Evolutionary conservation across 2,329 filamentous ascomycete genomes (phyloP).

Genomic region (Didymella glomerata): DNA sequence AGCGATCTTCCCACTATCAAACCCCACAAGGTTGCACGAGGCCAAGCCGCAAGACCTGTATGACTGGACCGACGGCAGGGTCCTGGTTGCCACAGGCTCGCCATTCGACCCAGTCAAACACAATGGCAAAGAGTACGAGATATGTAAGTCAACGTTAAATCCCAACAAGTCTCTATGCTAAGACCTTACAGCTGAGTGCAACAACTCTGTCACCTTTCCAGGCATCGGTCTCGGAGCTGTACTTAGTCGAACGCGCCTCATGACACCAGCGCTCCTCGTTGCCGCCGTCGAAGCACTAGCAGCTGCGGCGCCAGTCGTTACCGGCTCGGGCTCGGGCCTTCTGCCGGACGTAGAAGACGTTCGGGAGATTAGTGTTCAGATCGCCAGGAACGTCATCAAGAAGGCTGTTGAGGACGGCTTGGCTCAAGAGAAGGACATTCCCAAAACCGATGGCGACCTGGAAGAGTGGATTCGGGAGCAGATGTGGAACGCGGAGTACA

Average conservation of each 20-base stretch:
- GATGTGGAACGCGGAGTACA: slow-evolving; percentile 80
- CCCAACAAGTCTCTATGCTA: slow-evolving; percentile 4
- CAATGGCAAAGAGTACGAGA: slow-evolving; percentile 62
- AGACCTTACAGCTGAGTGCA: slow-evolving; percentile 75
- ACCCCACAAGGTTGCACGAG: slow-evolving; percentile 85
- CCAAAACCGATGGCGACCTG: slow-evolving; percentile 62
- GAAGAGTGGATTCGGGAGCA: slow-evolving; percentile 78
- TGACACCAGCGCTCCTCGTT: slow-evolving; percentile 83
- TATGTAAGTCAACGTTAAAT: slow-evolving; percentile 56
- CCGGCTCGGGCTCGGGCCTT: slow-evolving; percentile 68
- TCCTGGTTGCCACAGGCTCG: slow-evolving; percentile 82
- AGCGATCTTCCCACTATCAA: slow-evolving; percentile 88
- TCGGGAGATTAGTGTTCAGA: slow-evolving; percentile 76
- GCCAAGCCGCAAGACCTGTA: slow-evolving; percentile 79
- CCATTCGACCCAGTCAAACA: slow-evolving; percentile 79
- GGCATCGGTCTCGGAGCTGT: slow-evolving; percentile 84
- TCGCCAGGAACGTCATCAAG: slow-evolving; percentile 78
- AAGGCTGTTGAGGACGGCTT: slow-evolving; percentile 74
- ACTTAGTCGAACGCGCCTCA: slow-evolving; percentile 69
- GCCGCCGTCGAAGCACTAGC: slow-evolving; percentile 79
- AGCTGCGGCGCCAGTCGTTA: slow-evolving; percentile 73
- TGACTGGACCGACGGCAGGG: slow-evolving; percentile 79
- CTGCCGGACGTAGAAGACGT: slow-evolving; percentile 80
- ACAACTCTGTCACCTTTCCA: slow-evolving; percentile 86
- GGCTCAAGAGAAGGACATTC: slow-evolving; percentile 71